Conservation (phyloP, 208 protist species). For the Trypanosoma melophagium region DNA sequence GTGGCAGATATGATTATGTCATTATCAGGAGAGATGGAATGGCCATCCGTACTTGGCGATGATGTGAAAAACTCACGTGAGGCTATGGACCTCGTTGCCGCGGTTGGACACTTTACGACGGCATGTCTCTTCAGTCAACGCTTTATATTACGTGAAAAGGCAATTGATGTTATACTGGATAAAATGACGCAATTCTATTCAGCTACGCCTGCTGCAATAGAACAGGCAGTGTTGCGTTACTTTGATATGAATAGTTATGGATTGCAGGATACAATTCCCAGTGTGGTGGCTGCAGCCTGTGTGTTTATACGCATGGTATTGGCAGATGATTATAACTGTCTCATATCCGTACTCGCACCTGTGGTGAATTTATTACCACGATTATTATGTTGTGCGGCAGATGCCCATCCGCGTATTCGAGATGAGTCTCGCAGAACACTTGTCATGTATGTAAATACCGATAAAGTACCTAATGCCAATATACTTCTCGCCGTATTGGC, state of each 20-base stretch:
- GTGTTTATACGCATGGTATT: constrained; percentile 69
- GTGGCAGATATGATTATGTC: constrained; percentile 37
- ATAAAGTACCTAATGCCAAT: constrained; percentile 29
- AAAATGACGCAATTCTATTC: constrained; percentile 30
- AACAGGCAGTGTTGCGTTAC: constrained; percentile 74
- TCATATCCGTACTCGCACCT: constrained; percentile 38
- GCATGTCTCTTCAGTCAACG: constrained; percentile 70
- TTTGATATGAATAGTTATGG: constrained; percentile 73
- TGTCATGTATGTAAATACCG: constrained; percentile 46
- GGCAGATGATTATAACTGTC: constrained; percentile 40
- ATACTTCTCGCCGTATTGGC: constrained; percentile 54
- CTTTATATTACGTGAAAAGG: constrained; percentile 80
- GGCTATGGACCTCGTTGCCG: constrained; percentile 25
- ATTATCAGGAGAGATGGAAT: constrained; percentile 19
- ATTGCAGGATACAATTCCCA: constrained; percentile 80
- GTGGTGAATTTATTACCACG: constrained; percentile 64
- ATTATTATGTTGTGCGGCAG: constrained; percentile 71
- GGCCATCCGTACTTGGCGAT: constrained; percentile 23
- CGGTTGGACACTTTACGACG: constrained; percentile 59
- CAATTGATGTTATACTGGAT: constrained; percentile 50
- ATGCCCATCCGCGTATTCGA: constrained; percentile 63
- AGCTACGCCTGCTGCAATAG: constrained; percentile 28
- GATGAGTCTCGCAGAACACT: constrained; percentile 73
- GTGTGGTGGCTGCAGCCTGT: constrained; percentile 69
- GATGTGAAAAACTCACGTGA: constrained; percentile 28